Percentiles rank a stretch among this genome's conserved stretches.
Conservation (phyloP, 2,329 filamentous ascomycete species). For the Coniochaeta hoffmannii region DNA sequence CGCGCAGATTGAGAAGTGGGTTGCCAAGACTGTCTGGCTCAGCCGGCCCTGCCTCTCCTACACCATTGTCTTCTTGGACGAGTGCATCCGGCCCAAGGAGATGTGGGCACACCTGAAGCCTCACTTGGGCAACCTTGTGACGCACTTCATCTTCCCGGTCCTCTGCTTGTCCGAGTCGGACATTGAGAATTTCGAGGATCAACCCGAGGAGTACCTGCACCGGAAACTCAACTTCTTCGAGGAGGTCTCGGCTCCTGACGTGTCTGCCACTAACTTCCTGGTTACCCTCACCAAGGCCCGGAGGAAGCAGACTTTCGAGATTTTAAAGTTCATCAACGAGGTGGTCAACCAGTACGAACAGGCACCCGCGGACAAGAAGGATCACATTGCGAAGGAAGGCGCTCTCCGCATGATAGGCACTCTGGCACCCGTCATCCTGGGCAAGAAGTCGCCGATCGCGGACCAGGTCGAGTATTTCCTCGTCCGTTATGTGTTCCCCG, state of each 20-base stretch:
- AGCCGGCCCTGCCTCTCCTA: conserved; percentile 91
- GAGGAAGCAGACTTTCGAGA: conserved; percentile 91
- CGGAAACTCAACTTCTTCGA: conserved; percentile 97
- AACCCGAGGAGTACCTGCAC: conserved; percentile 95
- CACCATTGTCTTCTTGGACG: conserved; percentile 90
- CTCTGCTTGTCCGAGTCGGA: conserved; percentile 90
- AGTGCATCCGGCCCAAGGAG: conserved; percentile 92
- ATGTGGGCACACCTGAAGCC: conserved; percentile 95
- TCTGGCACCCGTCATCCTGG: conserved; percentile 84
- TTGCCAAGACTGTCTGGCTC: conserved; percentile 87
- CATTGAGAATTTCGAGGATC: conserved; percentile 85
- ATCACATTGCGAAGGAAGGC: conserved; percentile 91
- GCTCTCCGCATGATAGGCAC: conserved; percentile 96
- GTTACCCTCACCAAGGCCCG: conserved; percentile 90
- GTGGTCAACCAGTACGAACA: conserved; percentile 90
- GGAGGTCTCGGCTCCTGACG: conserved; percentile 89
- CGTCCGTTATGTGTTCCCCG: conserved; percentile 95
- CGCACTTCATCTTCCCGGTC: conserved; percentile 92
- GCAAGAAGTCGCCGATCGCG: conserved; percentile 97
- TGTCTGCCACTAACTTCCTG: conserved; percentile 93
- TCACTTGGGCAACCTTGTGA: conserved; percentile 86
- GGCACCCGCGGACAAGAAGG: conserved; percentile 80
- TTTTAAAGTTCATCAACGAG: conserved; percentile 89
- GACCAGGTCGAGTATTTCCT: conserved; percentile 98
- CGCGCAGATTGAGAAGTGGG: conserved; percentile 94